Percentiles rank a stretch among this genome's conserved stretches.
phyloP scores from a whole-genome alignment of 306 rosid species.

The Ziziphus jujuba region DNA sequence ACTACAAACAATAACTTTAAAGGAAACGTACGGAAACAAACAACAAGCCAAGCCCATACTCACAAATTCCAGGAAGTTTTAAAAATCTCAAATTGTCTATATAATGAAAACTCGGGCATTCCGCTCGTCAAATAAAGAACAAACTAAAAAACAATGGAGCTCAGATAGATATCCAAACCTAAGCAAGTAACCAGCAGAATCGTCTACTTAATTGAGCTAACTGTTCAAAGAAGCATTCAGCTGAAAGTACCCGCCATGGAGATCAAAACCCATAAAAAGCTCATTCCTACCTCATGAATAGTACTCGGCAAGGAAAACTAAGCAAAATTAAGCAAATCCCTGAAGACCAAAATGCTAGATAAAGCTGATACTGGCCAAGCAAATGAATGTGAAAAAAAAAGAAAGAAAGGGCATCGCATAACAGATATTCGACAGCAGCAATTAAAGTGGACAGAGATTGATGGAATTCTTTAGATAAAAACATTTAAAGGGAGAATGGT shows the following conservation, averaged over 20 bases:
- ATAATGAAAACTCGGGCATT: conserved; percentile 3
- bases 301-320: neutral
- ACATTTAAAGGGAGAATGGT: conserved; percentile 31
- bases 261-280: neutral
- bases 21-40: neutral
- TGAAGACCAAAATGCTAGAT: conserved; percentile 10
- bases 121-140: neutral
- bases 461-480: conserved; percentile 21
- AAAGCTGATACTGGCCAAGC: conserved; percentile 8
- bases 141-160: conserved; percentile 1
- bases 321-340: no score
- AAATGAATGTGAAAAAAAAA: conserved; percentile 10
- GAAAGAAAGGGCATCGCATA: conserved; percentile 24
- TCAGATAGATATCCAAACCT: conserved; percentile 11
- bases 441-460: conserved; percentile 38
- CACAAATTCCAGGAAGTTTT: conserved; percentile 10
- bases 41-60: no score
- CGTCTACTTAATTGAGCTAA: neutral
- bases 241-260: no score
- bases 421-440: conserved; percentile 25
- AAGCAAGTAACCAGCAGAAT: conserved; percentile 8
- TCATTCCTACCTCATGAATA: neutral
- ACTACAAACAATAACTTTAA: conserved; percentile 13
- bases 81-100: conserved; percentile 2
- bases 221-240: neutral